Evolutionary conservation across 2,329 filamentous ascomycete species (phyloP).

Genomic region (Cercospora zeina): DNA sequence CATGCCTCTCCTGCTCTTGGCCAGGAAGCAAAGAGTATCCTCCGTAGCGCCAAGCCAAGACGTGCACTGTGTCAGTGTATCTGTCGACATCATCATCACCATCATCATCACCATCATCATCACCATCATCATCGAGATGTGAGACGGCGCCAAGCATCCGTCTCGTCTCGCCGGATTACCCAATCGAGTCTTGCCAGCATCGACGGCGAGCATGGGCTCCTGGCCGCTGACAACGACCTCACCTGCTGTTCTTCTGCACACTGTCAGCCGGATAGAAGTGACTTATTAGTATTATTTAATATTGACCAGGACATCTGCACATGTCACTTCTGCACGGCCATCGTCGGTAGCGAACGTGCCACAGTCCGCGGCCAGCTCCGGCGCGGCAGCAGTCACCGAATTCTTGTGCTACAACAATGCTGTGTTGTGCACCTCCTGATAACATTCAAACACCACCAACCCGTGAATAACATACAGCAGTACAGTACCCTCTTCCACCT

Average conservation of each 20-base stretch:
- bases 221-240: not conserved
- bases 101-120: too few species aligned
- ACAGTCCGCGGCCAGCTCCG: too few species aligned
- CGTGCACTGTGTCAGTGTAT: not conserved
- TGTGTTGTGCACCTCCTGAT: too few species aligned
- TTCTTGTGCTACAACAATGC: not conserved
- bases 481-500: too few species aligned
- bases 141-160: not conserved
- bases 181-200: not conserved
- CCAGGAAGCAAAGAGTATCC: too few species aligned
- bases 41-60: not conserved
- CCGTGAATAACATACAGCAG: not conserved
- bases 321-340: not conserved
- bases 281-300: too few species aligned
- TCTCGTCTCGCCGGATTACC: not conserved
- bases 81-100: not conserved
- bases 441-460: not conserved
- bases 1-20: too few species aligned
- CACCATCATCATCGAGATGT: not conserved
- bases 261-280: not conserved
- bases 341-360: not conserved
- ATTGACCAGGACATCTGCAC: not conserved
- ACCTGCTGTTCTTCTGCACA: not conserved
- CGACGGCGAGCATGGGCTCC: not conserved
- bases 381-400: not conserved